These are phyloP conservation scores for Hemileia vastatrix DNA, from an alignment of 1,284 basidiomycete genomes.

Conservation along the genomic window DNA sequence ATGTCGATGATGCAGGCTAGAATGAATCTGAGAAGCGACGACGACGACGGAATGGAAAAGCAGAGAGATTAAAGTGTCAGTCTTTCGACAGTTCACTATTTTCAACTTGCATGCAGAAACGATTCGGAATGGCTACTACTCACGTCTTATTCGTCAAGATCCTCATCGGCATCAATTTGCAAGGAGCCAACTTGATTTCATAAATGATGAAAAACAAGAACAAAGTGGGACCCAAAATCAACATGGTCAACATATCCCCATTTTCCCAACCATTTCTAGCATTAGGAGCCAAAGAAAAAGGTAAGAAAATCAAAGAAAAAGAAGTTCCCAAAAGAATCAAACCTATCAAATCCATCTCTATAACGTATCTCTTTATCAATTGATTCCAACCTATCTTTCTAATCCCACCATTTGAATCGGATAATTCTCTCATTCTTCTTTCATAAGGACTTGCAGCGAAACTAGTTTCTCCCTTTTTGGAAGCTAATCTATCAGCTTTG, in stretches of 20 bases:
- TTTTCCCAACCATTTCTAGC: slow-evolving; percentile 43
- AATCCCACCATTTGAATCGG: no score
- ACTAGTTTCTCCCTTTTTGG: no score
- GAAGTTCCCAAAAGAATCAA: slow-evolving; percentile 45
- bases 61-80: neutral
- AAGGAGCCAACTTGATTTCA: slow-evolving; percentile 44
- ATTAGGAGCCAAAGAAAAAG: slow-evolving; percentile 41
- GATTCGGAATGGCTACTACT: neutral
- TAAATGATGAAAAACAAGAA: slow-evolving; percentile 44
- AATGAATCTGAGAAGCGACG: slow-evolving; percentile 25
- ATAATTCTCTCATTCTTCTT: no score
- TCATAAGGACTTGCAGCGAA: no score
- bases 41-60: slow-evolving; percentile 4
- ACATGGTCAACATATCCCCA: slow-evolving; percentile 47
- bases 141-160: slow-evolving; percentile 38
- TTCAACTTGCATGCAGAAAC: no score
- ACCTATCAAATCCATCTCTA: slow-evolving; percentile 45
- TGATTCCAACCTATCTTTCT: no score
- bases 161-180: slow-evolving; percentile 46
- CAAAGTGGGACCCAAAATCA: slow-evolving; percentile 44
- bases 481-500: no score
- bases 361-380: no score
- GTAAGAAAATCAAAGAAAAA: slow-evolving; percentile 45
- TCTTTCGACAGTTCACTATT: no score
- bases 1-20: slow-evolving; percentile 44